Evolutionary conservation across 345 rosid species (phyloP).

Genomic region (Salix viminalis): DNA sequence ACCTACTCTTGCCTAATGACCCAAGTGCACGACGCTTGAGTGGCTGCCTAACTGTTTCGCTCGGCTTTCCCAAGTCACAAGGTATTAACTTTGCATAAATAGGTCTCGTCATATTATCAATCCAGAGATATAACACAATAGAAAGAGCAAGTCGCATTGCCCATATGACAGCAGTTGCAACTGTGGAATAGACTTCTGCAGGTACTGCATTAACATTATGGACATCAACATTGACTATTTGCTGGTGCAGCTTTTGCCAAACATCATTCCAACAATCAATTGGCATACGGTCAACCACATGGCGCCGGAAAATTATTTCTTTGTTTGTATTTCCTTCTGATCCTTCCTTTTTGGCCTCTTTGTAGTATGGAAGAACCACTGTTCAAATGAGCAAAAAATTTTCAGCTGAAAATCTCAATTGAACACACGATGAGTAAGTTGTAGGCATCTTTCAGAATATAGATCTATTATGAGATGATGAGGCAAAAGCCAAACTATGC

Average conservation of each 20-base stretch:
- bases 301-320: slow-evolving; percentile 74
- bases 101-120: slow-evolving; percentile 74
- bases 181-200: slow-evolving; percentile 72
- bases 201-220: slow-evolving; percentile 67
- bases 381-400: slow-evolving; percentile 17
- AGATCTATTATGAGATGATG: background rate
- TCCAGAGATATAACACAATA: slow-evolving; percentile 67
- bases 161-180: slow-evolving; percentile 90
- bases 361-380: slow-evolving; percentile 87
- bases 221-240: slow-evolving; percentile 79
- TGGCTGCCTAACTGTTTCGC: slow-evolving; percentile 45
- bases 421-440: background rate
- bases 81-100: slow-evolving; percentile 88
- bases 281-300: slow-evolving; percentile 86
- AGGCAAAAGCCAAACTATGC: background rate
- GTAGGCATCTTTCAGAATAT: background rate
- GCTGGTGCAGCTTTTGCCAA: slow-evolving; percentile 88
- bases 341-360: slow-evolving; percentile 48
- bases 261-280: slow-evolving; percentile 95
- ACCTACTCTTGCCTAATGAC: slow-evolving; percentile 91
- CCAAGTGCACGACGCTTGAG: slow-evolving; percentile 79
- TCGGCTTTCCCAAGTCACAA: slow-evolving; percentile 81
- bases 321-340: slow-evolving; percentile 36
- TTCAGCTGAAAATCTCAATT: slow-evolving; percentile 1
- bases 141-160: slow-evolving; percentile 84